Evolutionary conservation across 1,284 basidiomycete species (phyloP).

Genomic region (Fomitopsis pinicola): DNA sequence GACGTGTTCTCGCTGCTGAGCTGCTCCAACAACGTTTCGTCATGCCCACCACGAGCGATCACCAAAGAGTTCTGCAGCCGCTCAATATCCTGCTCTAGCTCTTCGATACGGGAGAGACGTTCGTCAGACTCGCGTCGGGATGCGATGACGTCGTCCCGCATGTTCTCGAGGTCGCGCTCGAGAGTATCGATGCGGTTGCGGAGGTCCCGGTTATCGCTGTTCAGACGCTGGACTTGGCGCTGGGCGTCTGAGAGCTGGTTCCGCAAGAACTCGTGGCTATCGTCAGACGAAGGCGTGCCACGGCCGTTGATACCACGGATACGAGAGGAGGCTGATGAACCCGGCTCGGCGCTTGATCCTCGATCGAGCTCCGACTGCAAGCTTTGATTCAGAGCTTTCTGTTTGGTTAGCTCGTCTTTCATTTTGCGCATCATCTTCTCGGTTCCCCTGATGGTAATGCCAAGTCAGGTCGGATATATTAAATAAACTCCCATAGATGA

Average conservation of each 20-base stretch:
- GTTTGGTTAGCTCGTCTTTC: constrained; percentile 91
- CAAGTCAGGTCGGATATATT: constrained; percentile 22
- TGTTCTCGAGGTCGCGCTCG: constrained; percentile 67
- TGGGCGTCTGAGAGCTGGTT: constrained; percentile 68
- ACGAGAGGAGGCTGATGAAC: constrained; percentile 37
- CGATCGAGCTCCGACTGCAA: constrained; percentile 84
- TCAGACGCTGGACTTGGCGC: constrained; percentile 65
- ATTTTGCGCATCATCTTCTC: constrained; percentile 99
- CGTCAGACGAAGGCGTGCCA: constrained; percentile 71
- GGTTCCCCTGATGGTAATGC: constrained; percentile 65
- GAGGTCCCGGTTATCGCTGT: constrained; percentile 73
- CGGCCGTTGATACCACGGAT: constrained; percentile 70
- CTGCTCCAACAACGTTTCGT: constrained; percentile 69
- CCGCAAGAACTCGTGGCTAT: constrained; percentile 62
- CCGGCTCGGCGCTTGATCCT: constrained; percentile 53
- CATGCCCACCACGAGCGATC: constrained; percentile 70
- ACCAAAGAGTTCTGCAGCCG: constrained; percentile 70
- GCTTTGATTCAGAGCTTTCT: constrained; percentile 75
- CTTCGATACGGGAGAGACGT: constrained; percentile 69
- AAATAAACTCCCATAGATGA: constrained; percentile 2
- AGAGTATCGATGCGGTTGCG: constrained; percentile 70
- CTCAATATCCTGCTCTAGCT: constrained; percentile 79
- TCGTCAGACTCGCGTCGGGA: constrained; percentile 77
- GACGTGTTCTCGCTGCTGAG: constrained; percentile 73
- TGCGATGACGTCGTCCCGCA: constrained; percentile 70